Base-by-base conservation (phyloP, 768 basidiomycete genomes). In the Tylopilus sp. region DNA sequence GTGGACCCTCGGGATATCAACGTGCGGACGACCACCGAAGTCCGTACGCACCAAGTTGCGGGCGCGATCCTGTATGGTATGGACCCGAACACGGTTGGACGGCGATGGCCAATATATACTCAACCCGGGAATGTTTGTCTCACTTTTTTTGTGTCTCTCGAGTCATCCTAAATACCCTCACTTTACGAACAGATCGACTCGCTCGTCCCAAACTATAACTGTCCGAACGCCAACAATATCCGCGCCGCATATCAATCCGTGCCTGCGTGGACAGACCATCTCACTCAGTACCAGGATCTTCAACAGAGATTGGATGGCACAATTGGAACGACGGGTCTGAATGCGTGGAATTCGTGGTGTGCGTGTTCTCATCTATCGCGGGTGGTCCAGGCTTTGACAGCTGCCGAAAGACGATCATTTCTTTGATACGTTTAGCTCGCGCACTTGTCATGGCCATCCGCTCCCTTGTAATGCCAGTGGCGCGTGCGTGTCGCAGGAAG, bases 401-500 rank as follows among this genome's bases (percentile, higher is more conserved):
- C 31, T 25, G 12, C 15, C n/a, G n/a, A 20, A 51, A 63, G 61
- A 63, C 6, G 61, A 79, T 49, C 78, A 78, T 50, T 79, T 72
- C 65, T 79, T 79, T 58, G 78, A 79, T 57, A 74, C 74, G n/a
- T 76, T 79, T 60, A 73, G 67, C 17, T 75, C 78, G 4, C 64
- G 78, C 42, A 77, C 75, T 1, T 79, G 77, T 53, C 61, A 75
- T 48, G 72, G 71, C 2, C 61, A 62, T 15, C 28, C 61, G 2
- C 61, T 79, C 13, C 77, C 77, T 0, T 79, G 77, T 52, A 79
- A 77, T 50, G 49, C 63, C 10, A 68, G 62, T 4, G 73, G 74
- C 4, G 60, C 59, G 0, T 79, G 77, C 51, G 69, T 79, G 22
- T 67, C 72, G 2, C 65, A 69, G 21, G 68, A 65, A 23, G 77